phyloP scores from a whole-genome alignment of 768 basidiomycete species.

The Suillus tomentosus region DNA sequence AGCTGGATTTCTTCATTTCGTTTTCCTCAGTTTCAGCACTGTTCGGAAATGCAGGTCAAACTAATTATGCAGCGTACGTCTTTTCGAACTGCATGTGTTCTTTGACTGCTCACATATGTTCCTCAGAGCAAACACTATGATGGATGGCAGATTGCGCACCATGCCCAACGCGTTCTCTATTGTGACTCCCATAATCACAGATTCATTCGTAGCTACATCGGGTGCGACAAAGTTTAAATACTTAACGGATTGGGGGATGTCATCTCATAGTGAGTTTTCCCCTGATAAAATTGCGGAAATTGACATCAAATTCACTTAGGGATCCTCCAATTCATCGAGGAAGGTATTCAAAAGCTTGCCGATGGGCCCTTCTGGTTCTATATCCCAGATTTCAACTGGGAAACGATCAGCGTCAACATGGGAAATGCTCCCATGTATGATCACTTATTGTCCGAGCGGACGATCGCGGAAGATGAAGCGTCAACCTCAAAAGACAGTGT shows the following conservation, averaged over 20 bases:
- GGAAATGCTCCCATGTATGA: no score
- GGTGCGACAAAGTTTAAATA: not conserved
- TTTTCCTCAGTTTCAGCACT: constrained; percentile 31
- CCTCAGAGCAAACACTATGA: not conserved
- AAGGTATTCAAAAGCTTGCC: constrained; percentile 33
- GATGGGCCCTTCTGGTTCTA: constrained; percentile 28
- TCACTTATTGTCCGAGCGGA: no score
- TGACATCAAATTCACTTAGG: constrained; percentile 14
- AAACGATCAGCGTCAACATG: no score
- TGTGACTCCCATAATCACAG: constrained; percentile 36
- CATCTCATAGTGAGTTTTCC: not conserved
- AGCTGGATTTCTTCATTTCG: constrained; percentile 32
- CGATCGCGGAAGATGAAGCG: no score
- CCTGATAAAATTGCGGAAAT: not conserved
- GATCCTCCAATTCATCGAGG: constrained; percentile 33
- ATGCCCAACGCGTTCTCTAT: constrained; percentile 36
- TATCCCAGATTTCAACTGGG: constrained; percentile 23
- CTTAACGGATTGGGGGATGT: not conserved
- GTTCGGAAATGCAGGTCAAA: constrained; percentile 32
- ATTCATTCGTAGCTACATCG: constrained; percentile 18
- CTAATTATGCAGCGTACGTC: constrained; percentile 23
- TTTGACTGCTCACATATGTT: not conserved
- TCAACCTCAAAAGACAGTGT: no score
- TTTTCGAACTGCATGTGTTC: not conserved
- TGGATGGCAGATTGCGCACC: not conserved